Conservation (phyloP, 2,329 filamentous ascomycete species). For the Colletotrichum chlorophyti region DNA sequence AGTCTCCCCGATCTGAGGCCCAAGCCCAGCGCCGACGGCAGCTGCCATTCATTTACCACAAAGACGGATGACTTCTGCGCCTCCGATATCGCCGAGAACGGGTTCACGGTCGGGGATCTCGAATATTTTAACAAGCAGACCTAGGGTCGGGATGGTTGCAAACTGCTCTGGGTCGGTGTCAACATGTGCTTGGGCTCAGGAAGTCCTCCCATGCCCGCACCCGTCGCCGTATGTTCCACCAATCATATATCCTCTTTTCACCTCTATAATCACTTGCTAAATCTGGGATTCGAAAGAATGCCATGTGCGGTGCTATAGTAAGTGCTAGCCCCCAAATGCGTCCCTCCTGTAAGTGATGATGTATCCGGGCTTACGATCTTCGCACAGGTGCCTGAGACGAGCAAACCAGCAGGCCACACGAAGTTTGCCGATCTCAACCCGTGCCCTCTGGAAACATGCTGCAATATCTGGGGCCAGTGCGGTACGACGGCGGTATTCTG, state of each 20-base stretch:
- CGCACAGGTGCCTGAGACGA: no score
- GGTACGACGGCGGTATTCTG: no score
- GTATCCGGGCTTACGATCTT: no score
- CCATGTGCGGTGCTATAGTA: conserved; percentile 43
- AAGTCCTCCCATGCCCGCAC: conserved; percentile 40
- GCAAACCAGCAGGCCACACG: conserved; percentile 36
- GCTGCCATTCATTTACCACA: conserved; percentile 44
- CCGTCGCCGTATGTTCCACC: no score
- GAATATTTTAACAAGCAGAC: conserved; percentile 44
- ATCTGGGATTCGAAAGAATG: no score
- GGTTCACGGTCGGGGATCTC: conserved; percentile 45
- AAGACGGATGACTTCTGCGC: conserved; percentile 43
- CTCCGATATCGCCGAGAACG: conserved; percentile 40
- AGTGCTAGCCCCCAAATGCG: no score
- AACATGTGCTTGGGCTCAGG: conserved; percentile 43
- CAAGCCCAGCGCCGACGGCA: conserved; percentile 39
- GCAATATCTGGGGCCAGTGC: conserved; percentile 51
- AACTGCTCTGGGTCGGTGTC: conserved; percentile 33
- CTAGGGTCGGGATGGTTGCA: conserved; percentile 46
- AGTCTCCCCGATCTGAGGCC: conserved; percentile 35
- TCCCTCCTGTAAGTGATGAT: no score
- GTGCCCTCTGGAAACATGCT: conserved; percentile 38
- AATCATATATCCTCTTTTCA: no score
- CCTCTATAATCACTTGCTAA: no score
- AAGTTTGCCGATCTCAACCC: conserved; percentile 35